phyloP scores from a whole-genome alignment of 441 rosid species.

The Breynia disticha region DNA sequence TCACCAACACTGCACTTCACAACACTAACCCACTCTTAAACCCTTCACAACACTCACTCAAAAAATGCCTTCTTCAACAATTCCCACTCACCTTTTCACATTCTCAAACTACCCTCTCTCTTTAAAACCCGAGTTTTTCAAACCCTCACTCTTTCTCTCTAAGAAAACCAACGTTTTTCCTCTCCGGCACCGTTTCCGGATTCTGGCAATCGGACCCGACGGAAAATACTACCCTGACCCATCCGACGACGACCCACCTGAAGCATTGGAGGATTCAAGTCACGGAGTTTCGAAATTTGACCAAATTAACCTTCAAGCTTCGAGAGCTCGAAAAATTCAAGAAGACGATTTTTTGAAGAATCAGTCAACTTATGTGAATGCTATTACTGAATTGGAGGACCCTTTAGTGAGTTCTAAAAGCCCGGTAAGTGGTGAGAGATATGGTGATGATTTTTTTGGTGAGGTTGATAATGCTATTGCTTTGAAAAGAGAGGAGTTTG shows the following conservation, averaged over 20 bases:
- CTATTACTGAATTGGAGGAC: constrained; percentile 67
- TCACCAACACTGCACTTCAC: no score
- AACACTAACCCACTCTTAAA: no score
- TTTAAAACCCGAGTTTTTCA: no score
- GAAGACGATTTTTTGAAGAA: constrained; percentile 71
- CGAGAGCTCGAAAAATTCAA: constrained; percentile 52
- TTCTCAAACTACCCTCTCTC: no score
- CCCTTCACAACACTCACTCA: no score
- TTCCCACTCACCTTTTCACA: no score
- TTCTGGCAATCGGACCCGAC: constrained; percentile 28
- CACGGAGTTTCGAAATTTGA: constrained; percentile 72
- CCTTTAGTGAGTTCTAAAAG: constrained; percentile 9
- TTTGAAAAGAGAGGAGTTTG: constrained; percentile 64
- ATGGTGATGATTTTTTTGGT: constrained; percentile 64
- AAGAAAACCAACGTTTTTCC: no score
- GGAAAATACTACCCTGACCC: constrained; percentile 57
- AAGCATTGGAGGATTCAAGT: constrained; percentile 69
- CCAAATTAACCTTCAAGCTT: constrained; percentile 67
- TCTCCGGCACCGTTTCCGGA: constrained; percentile 2
- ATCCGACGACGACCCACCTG: constrained; percentile 79
- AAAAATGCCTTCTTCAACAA: no score
- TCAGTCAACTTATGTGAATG: constrained; percentile 56
- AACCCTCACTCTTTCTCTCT: no score
- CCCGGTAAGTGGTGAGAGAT: not conserved
- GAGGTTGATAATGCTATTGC: constrained; percentile 85